Evolutionary conservation across 2,329 filamentous ascomycete species (phyloP), one percentile per base, ranked within the genome.

Genomic region (Emmonsiellopsis sp.): DNA sequence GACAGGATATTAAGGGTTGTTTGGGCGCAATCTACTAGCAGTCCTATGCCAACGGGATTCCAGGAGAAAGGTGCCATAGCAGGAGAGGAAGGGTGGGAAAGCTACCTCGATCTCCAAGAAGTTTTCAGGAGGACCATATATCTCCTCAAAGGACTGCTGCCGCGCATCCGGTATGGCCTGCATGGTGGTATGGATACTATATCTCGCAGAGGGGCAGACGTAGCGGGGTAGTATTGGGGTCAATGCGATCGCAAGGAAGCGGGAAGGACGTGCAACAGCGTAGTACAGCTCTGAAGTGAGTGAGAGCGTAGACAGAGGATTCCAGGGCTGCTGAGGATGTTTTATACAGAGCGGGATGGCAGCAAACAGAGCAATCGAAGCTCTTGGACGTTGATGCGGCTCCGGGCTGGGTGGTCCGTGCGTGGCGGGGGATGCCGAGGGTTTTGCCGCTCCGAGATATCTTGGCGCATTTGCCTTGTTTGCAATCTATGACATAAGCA

Each of bases 101-200:
- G 47, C 34, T 57, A 57, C 91, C 79, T 98, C 93, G 59, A 98
- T 95, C 78, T 98, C 93, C 52, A 98, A 82, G 69, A 97, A 96
- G 78, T 98, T 98, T 79, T 98, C 93, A 5, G 93, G 93, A 47
- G 92, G 89, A 11, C 91, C 93, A 73, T 98, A 98, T 70, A 97
- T 95, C 79, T 98, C 93, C 75, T 98, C 93, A 69, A 96, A 97
- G 67, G 87, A 93, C 78, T 98, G 93, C 74, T 88, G 84, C 65
- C 91, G 87, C 62, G 87, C 75, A 60, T 83, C 80, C 46, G 82
- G 81, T 63, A 84, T 76, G 55, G 80, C 79, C 70, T 84, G 80
- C 81, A 84, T 84, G 13, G 41, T 44, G 7, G 49, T 35, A 49
- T 40, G 35, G 47, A 11, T 46, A 7, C 60, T 30, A 60, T 59